Percentiles rank a stretch among this genome's conserved stretches.
phyloP scores from a whole-genome alignment of 352 stramenopile genomes.

The Phytophthora pinifolia region DNA sequence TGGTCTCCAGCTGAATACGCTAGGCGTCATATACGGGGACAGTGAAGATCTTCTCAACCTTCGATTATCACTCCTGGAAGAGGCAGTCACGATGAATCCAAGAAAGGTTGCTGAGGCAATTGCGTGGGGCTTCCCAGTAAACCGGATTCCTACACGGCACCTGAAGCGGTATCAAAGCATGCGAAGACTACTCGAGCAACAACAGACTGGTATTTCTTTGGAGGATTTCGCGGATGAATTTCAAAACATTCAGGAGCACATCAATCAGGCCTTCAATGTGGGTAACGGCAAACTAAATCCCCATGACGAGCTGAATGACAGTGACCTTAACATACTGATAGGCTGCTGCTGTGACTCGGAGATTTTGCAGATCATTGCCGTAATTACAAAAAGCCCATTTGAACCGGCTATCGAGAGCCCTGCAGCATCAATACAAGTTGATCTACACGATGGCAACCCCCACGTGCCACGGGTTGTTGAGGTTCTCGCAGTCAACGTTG shows the following conservation, averaged over 20 bases:
- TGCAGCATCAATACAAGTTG: neutral
- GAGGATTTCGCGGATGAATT: conserved; percentile 28
- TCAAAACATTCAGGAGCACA: conserved; percentile 26
- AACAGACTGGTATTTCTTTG: conserved; percentile 3
- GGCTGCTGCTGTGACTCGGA: conserved; percentile 21
- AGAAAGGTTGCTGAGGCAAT: conserved; percentile 28
- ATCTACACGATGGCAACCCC: too few relatives aligned
- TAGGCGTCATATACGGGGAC: conserved; percentile 19
- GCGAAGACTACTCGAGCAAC: conserved; percentile 12
- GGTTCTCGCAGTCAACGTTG: neutral
- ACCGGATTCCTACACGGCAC: conserved; percentile 32
- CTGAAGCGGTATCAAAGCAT: conserved; percentile 39
- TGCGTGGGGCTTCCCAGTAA: conserved; percentile 31
- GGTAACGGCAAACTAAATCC: conserved; percentile 9
- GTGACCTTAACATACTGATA: conserved; percentile 20
- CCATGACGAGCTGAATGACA: conserved; percentile 3
- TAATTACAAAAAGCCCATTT: conserved; percentile 7
- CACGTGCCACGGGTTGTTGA: too few relatives aligned
- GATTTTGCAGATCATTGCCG: conserved; percentile 23
- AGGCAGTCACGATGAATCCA: conserved; percentile 23
- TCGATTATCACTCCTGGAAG: conserved; percentile 46
- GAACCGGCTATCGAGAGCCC: neutral
- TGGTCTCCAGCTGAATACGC: conserved; percentile 39
- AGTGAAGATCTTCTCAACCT: conserved; percentile 29
- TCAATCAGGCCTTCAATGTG: conserved; percentile 11